Percentiles rank a stretch among this genome's conserved stretches.
Conservation (phyloP, 1,284 basidiomycete genomes). For the Apiotrichum siamense region DNA sequence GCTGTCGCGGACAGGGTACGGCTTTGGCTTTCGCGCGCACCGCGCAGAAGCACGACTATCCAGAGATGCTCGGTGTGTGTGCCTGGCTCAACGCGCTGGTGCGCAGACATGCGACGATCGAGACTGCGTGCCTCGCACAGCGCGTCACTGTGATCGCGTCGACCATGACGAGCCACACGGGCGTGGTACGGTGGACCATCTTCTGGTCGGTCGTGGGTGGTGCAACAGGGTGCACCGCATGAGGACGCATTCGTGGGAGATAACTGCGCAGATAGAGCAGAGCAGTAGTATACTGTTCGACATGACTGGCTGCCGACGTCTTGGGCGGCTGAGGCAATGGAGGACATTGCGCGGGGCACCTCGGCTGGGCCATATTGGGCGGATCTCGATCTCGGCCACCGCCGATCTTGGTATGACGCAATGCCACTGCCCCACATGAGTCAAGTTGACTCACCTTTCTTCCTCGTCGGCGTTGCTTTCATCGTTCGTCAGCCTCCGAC, state of each 20-base stretch:
- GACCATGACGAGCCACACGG: constrained; percentile 32
- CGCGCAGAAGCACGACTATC: constrained; percentile 58
- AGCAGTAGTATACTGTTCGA: background rate
- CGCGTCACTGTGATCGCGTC: constrained; percentile 48
- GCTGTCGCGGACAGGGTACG: too few relatives aligned
- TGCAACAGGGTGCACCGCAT: constrained; percentile 15
- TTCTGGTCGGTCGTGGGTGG: constrained; percentile 36
- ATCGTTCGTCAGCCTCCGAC: too few relatives aligned
- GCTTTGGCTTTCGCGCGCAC: too few relatives aligned
- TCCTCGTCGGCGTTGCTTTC: too few relatives aligned
- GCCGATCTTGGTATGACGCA: too few relatives aligned
- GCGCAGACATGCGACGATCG: constrained; percentile 57
- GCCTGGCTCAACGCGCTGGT: constrained; percentile 62
- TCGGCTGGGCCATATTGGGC: too few relatives aligned
- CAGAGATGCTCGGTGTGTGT: constrained; percentile 57
- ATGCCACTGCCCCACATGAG: too few relatives aligned
- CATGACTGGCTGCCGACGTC: too few relatives aligned
- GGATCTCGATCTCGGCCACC: too few relatives aligned
- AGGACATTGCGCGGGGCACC: too few relatives aligned
- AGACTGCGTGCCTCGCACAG: constrained; percentile 62
- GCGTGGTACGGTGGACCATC: constrained; percentile 32
- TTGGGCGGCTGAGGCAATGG: too few relatives aligned
- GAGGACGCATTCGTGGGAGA: constrained; percentile 39
- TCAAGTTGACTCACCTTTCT: too few relatives aligned
- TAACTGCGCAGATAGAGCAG: constrained; percentile 15